Percentiles rank a stretch among this genome's conserved stretches.
phyloP scores from a whole-genome alignment of 306 rosid genomes.

The Quercus glauca region DNA sequence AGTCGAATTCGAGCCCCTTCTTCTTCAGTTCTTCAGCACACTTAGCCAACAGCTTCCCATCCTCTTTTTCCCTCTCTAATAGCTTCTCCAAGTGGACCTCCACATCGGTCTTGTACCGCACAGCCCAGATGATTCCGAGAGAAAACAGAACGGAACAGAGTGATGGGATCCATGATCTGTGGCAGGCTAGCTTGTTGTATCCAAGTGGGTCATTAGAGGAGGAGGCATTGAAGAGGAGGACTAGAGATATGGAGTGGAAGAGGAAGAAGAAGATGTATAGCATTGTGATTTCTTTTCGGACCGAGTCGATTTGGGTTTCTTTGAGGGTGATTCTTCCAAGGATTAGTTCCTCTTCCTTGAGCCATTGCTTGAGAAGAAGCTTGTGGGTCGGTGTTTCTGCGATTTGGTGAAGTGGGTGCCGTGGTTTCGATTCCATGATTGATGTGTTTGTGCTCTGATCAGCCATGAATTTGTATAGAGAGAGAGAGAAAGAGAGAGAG shows the following conservation, averaged over 20 bases:
- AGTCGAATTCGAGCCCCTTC: conserved; percentile 85
- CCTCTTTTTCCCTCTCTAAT: conserved; percentile 81
- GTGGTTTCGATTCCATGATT: conserved; percentile 69
- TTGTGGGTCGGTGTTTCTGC: conserved; percentile 89
- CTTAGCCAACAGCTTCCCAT: conserved; percentile 52
- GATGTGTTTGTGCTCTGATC: conserved; percentile 40
- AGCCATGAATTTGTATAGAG: conserved; percentile 35
- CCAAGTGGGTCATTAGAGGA: conserved; percentile 18
- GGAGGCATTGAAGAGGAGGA: conserved; percentile 72
- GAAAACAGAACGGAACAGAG: conserved; percentile 75
- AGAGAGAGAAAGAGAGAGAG: background rate
- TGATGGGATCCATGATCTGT: conserved; percentile 80
- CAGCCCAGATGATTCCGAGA: conserved; percentile 75
- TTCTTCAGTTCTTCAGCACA: conserved; percentile 84
- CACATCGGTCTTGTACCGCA: conserved; percentile 80
- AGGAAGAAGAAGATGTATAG: conserved; percentile 90
- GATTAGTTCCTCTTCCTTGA: conserved; percentile 86
- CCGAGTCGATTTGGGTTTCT: conserved; percentile 77
- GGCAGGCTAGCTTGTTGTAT: conserved; percentile 34
- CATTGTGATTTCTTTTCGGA: conserved; percentile 67
- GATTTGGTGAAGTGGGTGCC: conserved; percentile 92
- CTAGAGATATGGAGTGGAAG: conserved; percentile 77
- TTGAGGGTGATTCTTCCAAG: conserved; percentile 61
- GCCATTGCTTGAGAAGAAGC: conserved; percentile 98
- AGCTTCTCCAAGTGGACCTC: conserved; percentile 81